Evolutionary conservation across 352 stramenopile genomes (phyloP), one percentile per base, ranked within the genome.

Genomic region (Blastocystis sp.): DNA sequence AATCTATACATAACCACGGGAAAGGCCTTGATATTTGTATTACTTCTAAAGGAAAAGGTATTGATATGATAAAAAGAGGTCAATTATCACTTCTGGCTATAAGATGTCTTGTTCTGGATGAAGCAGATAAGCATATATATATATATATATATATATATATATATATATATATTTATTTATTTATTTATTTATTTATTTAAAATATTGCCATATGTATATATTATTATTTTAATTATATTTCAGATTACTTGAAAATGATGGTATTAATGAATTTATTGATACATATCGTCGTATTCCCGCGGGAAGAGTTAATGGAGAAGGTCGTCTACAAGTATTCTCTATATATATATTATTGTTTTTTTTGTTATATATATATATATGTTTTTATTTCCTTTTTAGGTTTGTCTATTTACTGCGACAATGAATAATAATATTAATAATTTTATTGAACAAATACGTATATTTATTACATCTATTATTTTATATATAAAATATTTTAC

Each of bases 391-490:
- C 2, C 13, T 19, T 6, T 27, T 5, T 25, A 78, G 67, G 69
- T 77, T 24, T 74, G 69, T 25, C 76, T 80, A 25, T 80, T 80
- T 59, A 77, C 71, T n/a, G 74, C 74, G 2, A 80, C 74, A 16
- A 59, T 80, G 36, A 71, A 80, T 1, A 57, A 57, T 18, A 25
- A 62, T 35, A 72, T 80, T 41, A 41, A 33, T 9, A 21, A 66
- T 19, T 52, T 79, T 13, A 40, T 71, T 16, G 39, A 36, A 10
- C 56, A 34, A 6, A 72, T 79, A 31, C 79, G 74, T 66, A n/a
- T n/a, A n/a, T n/a, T n/a, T n/a, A 46, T 72, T 27, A 62, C 62
- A 13, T 72, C 74, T 21, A 73, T 47, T 6, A 78, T 69, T 71
- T 68, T 80, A 32, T 73, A 80, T 43, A 49, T 80, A 21, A 80